Evolutionary conservation across 441 rosid species (phyloP), one percentile per base, ranked within the genome.

Genomic region (Arabidopsis lyrata): DNA sequence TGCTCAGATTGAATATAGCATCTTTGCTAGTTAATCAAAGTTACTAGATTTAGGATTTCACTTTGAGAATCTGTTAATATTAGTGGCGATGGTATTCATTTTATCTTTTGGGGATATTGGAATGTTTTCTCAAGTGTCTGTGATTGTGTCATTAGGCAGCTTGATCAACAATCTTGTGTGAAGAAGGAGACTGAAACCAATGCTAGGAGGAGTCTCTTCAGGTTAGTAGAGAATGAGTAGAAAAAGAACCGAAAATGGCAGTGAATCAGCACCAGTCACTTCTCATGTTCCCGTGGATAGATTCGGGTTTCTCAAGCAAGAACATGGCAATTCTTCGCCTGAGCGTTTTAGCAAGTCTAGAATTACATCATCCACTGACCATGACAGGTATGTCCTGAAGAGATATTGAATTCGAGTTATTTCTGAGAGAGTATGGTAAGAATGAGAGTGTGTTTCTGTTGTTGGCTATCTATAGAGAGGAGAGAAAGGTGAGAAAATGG

Each of bases 401-500:
- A 27, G 13, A 9, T 0, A 35, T 6, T 58, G 22, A 4, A 6
- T 45, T 22, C 32, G 38, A 41, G 29, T 11, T 47, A 18, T 56
- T 14, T 11, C 31, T n/a, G 4, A 35, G 62, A 12, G 44, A 45
- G 48, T 18, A 5, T 41, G 36, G 8, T 14, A 1, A 8, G 10
- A 32, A 55, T 29, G 20, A 29, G 32, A 27, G 52, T 72, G 54
- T 66, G 54, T 55, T 54, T 64, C 66, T 55, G 27, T 72, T 59
- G 47, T 44, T 49, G 36, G 14, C 20, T 18, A 18, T 18, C 20
- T 56, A 71, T 71, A 94, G 98, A 82, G 97, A 94, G 66, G 92
- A 86, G 81, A 86, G 96, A 81, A 90, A 82, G 68, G 77, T 90
- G 59, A 83, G 91, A 68, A 91, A 90, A 84, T 94, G 98, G 97